Evolutionary conservation across 371 early-diverging fungal genomes (phyloP), one percentile per base, ranked within the genome.

Genomic region (Mortierella sp.): DNA sequence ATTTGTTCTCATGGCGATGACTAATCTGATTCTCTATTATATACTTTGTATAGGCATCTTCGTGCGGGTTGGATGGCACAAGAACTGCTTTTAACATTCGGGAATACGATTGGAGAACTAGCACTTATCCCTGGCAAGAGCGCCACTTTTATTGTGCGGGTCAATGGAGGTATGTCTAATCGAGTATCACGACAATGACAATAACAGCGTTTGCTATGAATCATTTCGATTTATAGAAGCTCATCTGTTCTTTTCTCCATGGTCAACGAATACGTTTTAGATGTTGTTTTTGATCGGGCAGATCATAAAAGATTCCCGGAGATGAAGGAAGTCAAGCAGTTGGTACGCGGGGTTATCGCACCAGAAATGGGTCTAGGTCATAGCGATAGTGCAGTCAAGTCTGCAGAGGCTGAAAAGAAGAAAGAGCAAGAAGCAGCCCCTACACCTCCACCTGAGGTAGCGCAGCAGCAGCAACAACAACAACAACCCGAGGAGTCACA

Each of bases 301-400:
- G 81, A 87, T 20, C 86, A 88, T 65, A 88, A 88, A 16, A 67
- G 91, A 39, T 93, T 93, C 71, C 93, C 93, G 11, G 93, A 93
- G 77, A 87, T 93, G 85, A 93, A 93, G 77, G 92, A 92, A 69
- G 77, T 91, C 78, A 93, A 93, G 86, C 93, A 93, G 83, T 77
- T 90, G 22, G 87, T 93, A 2, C 84, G 93, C 59, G 89, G 92
- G 63, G 75, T 86, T 47, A 86, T 93, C 62, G 90, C 91, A 11
- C 94, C 94, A 0, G 87, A 86, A 30, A 89, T 90, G 88, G 78
- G 86, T 6, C 86, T 93, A n/a, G 94, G 94, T 28, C 94, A 93
- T 58, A 88, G 89, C 64, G 89, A 89, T 57, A 75, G 64, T 26
- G 49, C 76, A n/a, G 81, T 81, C 51, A 81, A 81, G 24, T 81